These are phyloP conservation scores for Leishmania lainsoni DNA, from an alignment of 208 protist genomes.

Conservation along the genomic window DNA sequence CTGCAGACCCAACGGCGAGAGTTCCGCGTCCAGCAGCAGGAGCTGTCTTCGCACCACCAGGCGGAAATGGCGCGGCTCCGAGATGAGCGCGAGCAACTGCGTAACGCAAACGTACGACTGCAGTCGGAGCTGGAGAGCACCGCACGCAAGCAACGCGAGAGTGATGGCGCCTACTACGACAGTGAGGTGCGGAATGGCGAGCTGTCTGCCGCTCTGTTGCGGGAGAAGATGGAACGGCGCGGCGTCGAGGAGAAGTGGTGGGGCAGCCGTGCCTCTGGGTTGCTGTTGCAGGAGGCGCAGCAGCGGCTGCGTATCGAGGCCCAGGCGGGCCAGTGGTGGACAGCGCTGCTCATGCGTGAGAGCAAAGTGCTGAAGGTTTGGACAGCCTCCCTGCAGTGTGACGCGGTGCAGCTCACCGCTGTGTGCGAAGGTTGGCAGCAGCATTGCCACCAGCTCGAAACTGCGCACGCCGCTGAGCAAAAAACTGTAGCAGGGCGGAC, in stretches of 20 bases:
- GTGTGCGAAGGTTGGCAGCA: conserved; percentile 39
- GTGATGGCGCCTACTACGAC: conserved; percentile 13
- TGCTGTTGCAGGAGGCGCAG: conserved; percentile 22
- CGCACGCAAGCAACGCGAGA: conserved; percentile 17
- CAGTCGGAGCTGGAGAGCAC: conserved; percentile 15
- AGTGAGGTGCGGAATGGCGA: conserved; percentile 15
- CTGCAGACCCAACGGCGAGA: conserved; percentile 22
- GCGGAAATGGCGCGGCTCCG: conserved; percentile 13
- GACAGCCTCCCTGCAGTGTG: conserved; percentile 13
- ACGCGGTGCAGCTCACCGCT: conserved; percentile 23
- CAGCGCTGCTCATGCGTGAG: conserved; percentile 27
- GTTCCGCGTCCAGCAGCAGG: conserved; percentile 12
- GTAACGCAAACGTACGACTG: conserved; percentile 12
- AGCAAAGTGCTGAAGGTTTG: conserved; percentile 18
- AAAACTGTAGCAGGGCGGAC: not conserved
- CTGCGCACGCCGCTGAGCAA: not conserved
- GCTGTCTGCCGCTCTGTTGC: conserved; percentile 15
- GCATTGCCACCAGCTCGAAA: conserved; percentile 20
- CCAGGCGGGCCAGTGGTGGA: conserved; percentile 22
- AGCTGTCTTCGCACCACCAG: conserved; percentile 3
- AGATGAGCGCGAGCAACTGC: conserved; percentile 19
- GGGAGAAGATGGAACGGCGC: conserved; percentile 24
- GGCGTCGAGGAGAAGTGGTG: conserved; percentile 21
- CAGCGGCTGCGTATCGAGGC: conserved; percentile 12
- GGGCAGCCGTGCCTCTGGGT: conserved; percentile 9